Evolutionary conservation across 1,284 basidiomycete genomes (phyloP).

Genomic region (Phellinidium pouzarii): DNA sequence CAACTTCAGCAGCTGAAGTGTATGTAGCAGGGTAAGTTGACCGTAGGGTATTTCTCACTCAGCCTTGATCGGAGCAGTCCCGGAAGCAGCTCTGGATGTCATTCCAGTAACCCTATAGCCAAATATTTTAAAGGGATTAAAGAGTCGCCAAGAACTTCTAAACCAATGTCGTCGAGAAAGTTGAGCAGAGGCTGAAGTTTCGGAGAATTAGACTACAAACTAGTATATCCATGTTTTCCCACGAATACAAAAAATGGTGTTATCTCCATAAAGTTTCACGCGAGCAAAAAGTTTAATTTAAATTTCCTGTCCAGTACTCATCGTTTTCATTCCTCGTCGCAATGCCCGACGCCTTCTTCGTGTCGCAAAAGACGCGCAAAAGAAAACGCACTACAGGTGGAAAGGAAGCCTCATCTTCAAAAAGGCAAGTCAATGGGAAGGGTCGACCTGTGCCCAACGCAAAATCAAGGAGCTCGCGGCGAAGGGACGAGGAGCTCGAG

Average conservation of each 20-base stretch:
- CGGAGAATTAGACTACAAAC: not conserved
- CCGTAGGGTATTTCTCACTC: conserved; percentile 46
- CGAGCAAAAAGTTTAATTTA: not conserved
- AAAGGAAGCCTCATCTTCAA: conserved; percentile 7
- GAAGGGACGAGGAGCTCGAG: conserved; percentile 54
- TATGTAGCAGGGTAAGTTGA: not conserved
- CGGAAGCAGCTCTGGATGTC: conserved; percentile 27
- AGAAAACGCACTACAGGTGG: conserved; percentile 9
- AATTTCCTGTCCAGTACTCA: not conserved
- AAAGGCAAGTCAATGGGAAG: conserved; percentile 14
- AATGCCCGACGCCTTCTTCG: conserved; percentile 19
- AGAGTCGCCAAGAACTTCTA: too few species aligned
- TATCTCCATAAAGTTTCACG: not conserved
- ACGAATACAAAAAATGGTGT: not conserved
- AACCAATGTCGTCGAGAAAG: too few species aligned
- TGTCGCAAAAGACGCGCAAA: conserved; percentile 18
- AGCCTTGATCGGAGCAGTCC: conserved; percentile 68
- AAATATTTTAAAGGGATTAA: not conserved
- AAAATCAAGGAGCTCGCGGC: conserved; percentile 28
- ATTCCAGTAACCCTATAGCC: not conserved
- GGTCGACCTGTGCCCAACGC: conserved; percentile 6
- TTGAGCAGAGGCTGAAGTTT: too few species aligned
- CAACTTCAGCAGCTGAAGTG: not conserved
- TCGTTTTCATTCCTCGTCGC: not conserved
- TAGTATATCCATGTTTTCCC: not conserved